Evolutionary conservation across 495 filamentous ascomycete species (phyloP).

Genomic region (Xylaria acuta): DNA sequence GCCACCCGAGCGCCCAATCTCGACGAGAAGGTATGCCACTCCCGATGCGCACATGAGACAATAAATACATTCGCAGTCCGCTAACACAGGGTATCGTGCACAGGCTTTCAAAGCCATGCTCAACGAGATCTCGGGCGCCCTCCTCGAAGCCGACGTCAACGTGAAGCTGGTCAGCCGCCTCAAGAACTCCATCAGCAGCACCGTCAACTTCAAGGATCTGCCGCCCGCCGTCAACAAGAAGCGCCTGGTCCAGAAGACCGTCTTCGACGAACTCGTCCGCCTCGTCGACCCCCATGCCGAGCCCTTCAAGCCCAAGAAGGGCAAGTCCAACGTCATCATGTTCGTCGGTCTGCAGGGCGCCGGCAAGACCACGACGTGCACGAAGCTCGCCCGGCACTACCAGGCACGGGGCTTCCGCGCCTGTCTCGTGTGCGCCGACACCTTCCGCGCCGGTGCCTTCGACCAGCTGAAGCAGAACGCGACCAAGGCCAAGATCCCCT

Average conservation of each 20-base stretch:
- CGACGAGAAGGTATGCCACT: slow-evolving; percentile 82
- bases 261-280: slow-evolving; percentile 95
- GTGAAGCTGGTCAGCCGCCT: slow-evolving; percentile 90
- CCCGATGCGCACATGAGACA: slow-evolving; percentile 18
- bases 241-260: slow-evolving; percentile 94
- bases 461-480: slow-evolving; percentile 99
- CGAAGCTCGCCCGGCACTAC: slow-evolving; percentile 95
- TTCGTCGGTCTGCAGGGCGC: slow-evolving; percentile 97
- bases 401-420: slow-evolving; percentile 92
- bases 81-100: slow-evolving; percentile 24
- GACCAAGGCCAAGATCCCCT: slow-evolving; percentile 97
- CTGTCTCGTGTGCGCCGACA: slow-evolving; percentile 96
- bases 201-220: slow-evolving; percentile 92
- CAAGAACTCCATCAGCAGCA: slow-evolving; percentile 87
- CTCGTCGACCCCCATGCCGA: slow-evolving; percentile 96
- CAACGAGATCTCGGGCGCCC: slow-evolving; percentile 92
- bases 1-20: slow-evolving; percentile 89
- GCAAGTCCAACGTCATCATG: slow-evolving; percentile 97
- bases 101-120: slow-evolving; percentile 99
- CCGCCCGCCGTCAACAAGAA: slow-evolving; percentile 94
- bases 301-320: slow-evolving; percentile 96
- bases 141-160: slow-evolving; percentile 95
- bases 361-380: slow-evolving; percentile 98
- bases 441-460: slow-evolving; percentile 97
- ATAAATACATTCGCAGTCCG: slow-evolving; percentile 1